Conservation (phyloP, 2,329 filamentous ascomycete genomes). For the Ceratocystis albifundus region DNA sequence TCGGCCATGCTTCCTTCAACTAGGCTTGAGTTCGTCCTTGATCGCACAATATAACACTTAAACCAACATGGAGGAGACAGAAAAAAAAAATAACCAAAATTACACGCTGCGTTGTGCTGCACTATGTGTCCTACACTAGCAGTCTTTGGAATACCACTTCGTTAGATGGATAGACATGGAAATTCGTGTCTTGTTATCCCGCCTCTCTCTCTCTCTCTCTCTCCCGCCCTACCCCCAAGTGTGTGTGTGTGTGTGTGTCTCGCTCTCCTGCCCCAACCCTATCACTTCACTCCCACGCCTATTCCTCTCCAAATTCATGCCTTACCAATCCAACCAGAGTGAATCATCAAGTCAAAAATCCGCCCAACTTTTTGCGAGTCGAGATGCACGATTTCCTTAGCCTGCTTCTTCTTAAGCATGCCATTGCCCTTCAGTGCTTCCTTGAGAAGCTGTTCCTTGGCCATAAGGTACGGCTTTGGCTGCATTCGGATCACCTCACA, state of each 20-base stretch:
- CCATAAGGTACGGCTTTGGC: conserved; percentile 87
- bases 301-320: conserved; percentile 37
- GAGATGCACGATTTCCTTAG: conserved; percentile 70
- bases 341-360: conserved; percentile 91
- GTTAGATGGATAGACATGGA: neutral
- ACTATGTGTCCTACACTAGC: neutral
- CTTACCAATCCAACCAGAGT: conserved; percentile 83
- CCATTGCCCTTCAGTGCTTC: conserved; percentile 86
- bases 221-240: neutral
- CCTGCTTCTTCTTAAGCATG: conserved; percentile 83
- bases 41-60: no score
- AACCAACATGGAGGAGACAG: no score
- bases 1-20: no score
- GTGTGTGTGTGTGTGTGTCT: neutral
- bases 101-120: no score
- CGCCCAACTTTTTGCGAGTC: conserved; percentile 75
- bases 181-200: neutral
- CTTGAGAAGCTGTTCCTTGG: conserved; percentile 85
- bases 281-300: neutral
- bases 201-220: neutral
- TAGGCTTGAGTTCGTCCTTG: no score
- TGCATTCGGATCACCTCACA: conserved; percentile 75
- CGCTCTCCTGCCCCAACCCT: neutral
- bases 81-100: no score
- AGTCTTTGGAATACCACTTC: neutral